Evolutionary conservation across 2,329 filamentous ascomycete genomes (phyloP).

Genomic region (Aspergillus japonicus): DNA sequence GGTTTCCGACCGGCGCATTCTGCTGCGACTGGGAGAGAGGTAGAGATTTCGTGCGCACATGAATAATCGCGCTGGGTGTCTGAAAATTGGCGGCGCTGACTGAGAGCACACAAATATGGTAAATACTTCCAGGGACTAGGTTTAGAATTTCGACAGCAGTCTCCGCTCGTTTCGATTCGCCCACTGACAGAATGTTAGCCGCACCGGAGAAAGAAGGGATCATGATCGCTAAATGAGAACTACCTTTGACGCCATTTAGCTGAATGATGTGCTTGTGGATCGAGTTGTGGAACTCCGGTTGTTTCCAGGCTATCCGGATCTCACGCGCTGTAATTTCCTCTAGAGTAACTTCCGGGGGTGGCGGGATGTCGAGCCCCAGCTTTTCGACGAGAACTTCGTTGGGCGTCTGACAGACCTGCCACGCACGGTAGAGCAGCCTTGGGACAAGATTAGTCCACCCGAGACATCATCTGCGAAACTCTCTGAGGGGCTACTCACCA

Average conservation of each 20-base stretch:
- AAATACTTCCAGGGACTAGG: conserved; percentile 81
- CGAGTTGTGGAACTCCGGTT: conserved; percentile 63
- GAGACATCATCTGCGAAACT: neutral
- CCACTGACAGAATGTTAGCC: conserved; percentile 56
- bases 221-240: neutral
- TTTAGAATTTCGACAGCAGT: conserved; percentile 90
- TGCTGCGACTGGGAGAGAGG: conserved; percentile 36
- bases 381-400: conserved; percentile 88
- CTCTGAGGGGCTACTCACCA: conserved; percentile 38
- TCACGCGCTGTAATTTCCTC: conserved; percentile 85
- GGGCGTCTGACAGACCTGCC: conserved; percentile 85
- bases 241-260: conserved; percentile 88
- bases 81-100: conserved; percentile 91
- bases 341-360: conserved; percentile 83
- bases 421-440: conserved; percentile 82
- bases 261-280: conserved; percentile 88
- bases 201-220: conserved; percentile 1
- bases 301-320: conserved; percentile 87
- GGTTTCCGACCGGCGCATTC: conserved; percentile 34
- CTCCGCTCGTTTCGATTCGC: conserved; percentile 76
- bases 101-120: conserved; percentile 89
- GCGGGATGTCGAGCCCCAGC: conserved; percentile 89
- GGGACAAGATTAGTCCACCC: conserved; percentile 2
- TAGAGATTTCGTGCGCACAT: conserved; percentile 70
- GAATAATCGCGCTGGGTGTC: conserved; percentile 79